phyloP scores from a whole-genome alignment of 768 basidiomycete genomes.

The Pleurotus citrinopileatus region DNA sequence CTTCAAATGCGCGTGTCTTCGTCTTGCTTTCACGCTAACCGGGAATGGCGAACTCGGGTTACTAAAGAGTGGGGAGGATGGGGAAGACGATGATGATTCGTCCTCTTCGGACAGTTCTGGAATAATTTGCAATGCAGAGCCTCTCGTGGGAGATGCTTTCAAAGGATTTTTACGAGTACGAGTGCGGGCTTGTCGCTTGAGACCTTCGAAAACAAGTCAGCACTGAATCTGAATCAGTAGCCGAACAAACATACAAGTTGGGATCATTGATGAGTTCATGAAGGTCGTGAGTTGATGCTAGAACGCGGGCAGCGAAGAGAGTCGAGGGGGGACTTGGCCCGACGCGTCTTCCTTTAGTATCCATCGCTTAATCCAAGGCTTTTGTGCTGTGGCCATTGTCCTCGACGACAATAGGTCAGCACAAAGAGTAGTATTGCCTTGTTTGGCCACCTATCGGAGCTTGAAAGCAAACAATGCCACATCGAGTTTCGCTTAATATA shows the following conservation, averaged over 20 bases:
- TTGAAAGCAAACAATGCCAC: not conserved
- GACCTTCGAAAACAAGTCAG: not conserved
- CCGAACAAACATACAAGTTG: not conserved
- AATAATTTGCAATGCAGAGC: not conserved
- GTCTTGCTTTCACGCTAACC: not conserved
- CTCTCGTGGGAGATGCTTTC: not conserved
- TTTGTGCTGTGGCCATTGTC: conserved; percentile 2
- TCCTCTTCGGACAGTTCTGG: not conserved
- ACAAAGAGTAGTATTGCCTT: not conserved
- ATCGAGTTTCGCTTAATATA: not conserved
- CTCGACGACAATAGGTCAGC: not conserved
- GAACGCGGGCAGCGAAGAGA: not conserved
- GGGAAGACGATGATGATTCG: not conserved
- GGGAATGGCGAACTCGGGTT: too few relatives aligned
- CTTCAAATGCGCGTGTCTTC: not conserved
- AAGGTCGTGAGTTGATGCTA: not conserved
- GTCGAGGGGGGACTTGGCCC: not conserved
- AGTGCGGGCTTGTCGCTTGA: not conserved
- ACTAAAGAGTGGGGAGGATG: too few relatives aligned
- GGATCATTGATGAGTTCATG: conserved; percentile 1
- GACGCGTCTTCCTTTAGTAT: not conserved
- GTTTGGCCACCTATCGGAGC: not conserved
- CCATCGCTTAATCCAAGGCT: not conserved
- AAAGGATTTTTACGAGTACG: not conserved
- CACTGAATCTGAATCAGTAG: not conserved